phyloP scores from a whole-genome alignment of 2,329 filamentous ascomycete species.

The Pseudogymnoascus sp. region DNA sequence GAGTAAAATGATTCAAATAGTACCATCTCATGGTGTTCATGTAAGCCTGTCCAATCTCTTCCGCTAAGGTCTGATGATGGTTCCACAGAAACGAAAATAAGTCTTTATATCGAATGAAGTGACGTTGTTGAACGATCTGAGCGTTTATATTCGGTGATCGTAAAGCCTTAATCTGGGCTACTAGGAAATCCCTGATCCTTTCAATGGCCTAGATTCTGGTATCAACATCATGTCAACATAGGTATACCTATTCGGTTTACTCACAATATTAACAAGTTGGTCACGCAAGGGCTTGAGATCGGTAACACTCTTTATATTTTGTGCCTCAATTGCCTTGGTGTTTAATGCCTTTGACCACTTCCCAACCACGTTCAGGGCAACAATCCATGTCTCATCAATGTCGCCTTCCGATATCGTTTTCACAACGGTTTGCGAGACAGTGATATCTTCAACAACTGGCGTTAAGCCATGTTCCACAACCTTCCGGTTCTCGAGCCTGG shows the following conservation, averaged over 20 bases:
- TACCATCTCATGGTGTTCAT: constrained; percentile 99
- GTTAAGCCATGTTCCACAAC: constrained; percentile 81
- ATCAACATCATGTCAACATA: constrained; percentile 15
- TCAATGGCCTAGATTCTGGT: constrained; percentile 59
- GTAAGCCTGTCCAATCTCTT: constrained; percentile 88
- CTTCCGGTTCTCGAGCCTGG: constrained; percentile 79
- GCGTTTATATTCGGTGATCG: constrained; percentile 94
- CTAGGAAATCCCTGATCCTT: constrained; percentile 87
- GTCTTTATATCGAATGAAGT: constrained; percentile 81
- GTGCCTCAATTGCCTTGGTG: constrained; percentile 51
- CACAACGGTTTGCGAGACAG: constrained; percentile 75
- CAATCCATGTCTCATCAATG: constrained; percentile 85
- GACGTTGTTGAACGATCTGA: constrained; percentile 91
- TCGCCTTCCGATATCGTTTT: constrained; percentile 78
- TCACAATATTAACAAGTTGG: constrained; percentile 72
- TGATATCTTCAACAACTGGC: constrained; percentile 85
- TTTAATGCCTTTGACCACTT: constrained; percentile 66
- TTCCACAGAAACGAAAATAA: constrained; percentile 76
- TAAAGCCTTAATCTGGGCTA: constrained; percentile 87
- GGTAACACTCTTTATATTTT: constrained; percentile 63
- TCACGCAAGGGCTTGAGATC: constrained; percentile 80
- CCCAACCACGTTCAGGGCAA: constrained; percentile 74
- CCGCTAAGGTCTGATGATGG: constrained; percentile 73
- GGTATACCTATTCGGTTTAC: constrained; percentile 9
- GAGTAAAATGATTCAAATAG: constrained; percentile 81